A percentile compares a stretch with the other conserved stretches of the same genome.
These are phyloP conservation scores for Microcos paniculata DNA, from an alignment of 345 rosid genomes.

Conservation along the genomic window DNA sequence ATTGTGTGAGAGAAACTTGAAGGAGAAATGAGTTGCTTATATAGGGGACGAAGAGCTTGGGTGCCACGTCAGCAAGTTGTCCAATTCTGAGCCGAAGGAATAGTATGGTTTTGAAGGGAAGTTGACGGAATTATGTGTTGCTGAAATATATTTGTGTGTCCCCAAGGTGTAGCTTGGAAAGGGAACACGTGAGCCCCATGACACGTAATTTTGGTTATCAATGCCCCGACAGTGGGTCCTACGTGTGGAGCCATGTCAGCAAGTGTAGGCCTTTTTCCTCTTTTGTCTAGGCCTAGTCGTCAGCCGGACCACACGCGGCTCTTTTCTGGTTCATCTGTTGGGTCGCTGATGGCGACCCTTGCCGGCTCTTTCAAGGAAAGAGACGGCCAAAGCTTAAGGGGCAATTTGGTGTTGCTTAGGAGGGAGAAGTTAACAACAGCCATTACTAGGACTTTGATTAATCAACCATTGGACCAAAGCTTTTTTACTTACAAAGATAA, in stretches of 20 bases:
- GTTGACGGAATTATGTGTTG: constrained; percentile 17
- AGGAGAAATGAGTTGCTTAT: constrained; percentile 11
- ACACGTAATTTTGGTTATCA: constrained; percentile 26
- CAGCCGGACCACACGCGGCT: constrained; percentile 53
- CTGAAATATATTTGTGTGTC: constrained; percentile 21
- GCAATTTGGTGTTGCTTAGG: background rate
- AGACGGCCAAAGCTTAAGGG: background rate
- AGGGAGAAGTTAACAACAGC: background rate
- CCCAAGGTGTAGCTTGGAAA: constrained; percentile 16
- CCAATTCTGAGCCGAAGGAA: background rate
- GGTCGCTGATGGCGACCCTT: constrained; percentile 29
- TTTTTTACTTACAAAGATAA: no score
- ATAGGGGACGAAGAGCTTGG: constrained; percentile 13
- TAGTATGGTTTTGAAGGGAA: constrained; percentile 13
- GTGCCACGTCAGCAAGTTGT: background rate
- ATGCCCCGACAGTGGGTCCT: constrained; percentile 45
- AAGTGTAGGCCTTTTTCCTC: background rate
- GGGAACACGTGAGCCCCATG: constrained; percentile 40
- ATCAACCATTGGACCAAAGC: background rate
- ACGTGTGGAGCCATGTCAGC: constrained; percentile 53
- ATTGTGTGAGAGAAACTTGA: background rate
- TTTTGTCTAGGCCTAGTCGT: constrained; percentile 21
- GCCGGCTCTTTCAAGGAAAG: constrained; percentile 28
- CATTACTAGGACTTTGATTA: background rate
- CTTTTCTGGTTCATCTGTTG: constrained; percentile 28